Percentiles rank a stretch among this genome's conserved stretches.
Conservation (phyloP, 2,329 filamentous ascomycete genomes). For the Piedraia hortae region DNA sequence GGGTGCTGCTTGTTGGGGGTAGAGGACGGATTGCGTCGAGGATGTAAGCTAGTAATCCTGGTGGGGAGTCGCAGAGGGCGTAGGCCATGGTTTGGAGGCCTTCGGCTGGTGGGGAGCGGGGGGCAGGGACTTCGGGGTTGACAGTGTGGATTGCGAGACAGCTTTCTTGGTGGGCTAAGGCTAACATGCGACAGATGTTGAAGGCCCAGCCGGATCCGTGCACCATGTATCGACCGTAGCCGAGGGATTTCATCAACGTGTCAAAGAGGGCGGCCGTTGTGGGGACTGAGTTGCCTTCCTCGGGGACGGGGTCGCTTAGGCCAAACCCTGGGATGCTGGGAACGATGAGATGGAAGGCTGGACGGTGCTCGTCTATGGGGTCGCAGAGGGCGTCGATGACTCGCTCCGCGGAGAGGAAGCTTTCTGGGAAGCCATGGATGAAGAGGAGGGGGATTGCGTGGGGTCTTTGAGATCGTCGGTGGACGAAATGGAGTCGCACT, state of each 20-base stretch:
- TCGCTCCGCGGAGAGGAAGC: constrained; percentile 31
- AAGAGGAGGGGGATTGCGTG: constrained; percentile 35
- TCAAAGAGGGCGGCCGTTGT: constrained; percentile 29
- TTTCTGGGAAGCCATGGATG: constrained; percentile 35
- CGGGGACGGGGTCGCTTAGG: constrained; percentile 34
- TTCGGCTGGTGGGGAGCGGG: constrained; percentile 9
- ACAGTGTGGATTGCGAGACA: constrained; percentile 35
- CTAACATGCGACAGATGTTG: constrained; percentile 19
- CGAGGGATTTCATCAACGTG: constrained; percentile 30
- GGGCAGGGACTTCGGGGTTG: constrained; percentile 26
- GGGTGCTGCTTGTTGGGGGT: no score
- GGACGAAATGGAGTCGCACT: constrained; percentile 34
- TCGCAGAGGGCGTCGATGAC: constrained; percentile 27
- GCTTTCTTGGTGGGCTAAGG: constrained; percentile 19
- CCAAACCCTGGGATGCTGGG: constrained; percentile 38
- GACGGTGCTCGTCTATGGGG: constrained; percentile 13
- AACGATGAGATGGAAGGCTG: constrained; percentile 37
- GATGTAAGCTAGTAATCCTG: constrained; percentile 28
- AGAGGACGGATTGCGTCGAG: constrained; percentile 11
- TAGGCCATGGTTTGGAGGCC: constrained; percentile 29
- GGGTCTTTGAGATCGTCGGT: constrained; percentile 25
- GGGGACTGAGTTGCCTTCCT: constrained; percentile 22
- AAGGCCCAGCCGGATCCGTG: constrained; percentile 26
- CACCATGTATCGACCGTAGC: constrained; percentile 30
- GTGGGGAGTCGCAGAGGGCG: constrained; percentile 33